Percentiles rank a stretch among this genome's conserved stretches.
phyloP scores from a whole-genome alignment of 306 rosid genomes.

The Cucumis hystrix region DNA sequence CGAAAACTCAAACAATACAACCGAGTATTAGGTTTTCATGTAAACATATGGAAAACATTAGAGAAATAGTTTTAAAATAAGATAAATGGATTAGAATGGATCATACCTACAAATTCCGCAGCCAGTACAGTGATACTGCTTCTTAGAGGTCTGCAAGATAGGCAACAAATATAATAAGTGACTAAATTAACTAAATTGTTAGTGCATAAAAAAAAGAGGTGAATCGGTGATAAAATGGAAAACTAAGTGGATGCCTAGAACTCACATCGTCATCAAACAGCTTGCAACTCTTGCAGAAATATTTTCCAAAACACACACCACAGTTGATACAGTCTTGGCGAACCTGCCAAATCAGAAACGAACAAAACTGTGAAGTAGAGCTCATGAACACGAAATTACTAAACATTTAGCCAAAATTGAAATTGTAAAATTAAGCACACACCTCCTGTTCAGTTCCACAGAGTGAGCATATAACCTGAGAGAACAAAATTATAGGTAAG shows the following conservation, averaged over 20 bases:
- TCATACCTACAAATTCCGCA: slow-evolving; percentile 88
- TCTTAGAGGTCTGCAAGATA: slow-evolving; percentile 49
- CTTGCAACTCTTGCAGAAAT: slow-evolving; percentile 71
- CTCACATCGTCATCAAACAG: slow-evolving; percentile 86
- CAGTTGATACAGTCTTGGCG: slow-evolving; percentile 63
- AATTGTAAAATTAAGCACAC: slow-evolving; percentile 5
- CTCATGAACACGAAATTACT: background rate
- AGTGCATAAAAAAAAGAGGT: background rate
- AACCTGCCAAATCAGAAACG: slow-evolving; percentile 35
- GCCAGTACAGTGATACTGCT: slow-evolving; percentile 73
- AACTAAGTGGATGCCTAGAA: background rate
- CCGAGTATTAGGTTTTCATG: background rate
- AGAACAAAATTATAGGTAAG: slow-evolving; percentile 7
- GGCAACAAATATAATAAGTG: background rate
- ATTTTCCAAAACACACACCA: slow-evolving; percentile 81
- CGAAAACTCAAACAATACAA: background rate
- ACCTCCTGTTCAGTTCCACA: slow-evolving; percentile 86
- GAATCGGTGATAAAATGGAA: background rate
- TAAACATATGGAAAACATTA: background rate
- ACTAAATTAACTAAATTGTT: background rate
- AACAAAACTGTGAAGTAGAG: slow-evolving; percentile 1
- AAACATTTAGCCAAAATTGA: background rate
- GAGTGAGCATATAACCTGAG: slow-evolving; percentile 70
- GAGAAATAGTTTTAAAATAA: background rate
- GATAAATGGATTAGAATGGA: background rate